These are phyloP conservation scores for Coemansia sp. DNA, from an alignment of 192 early-diverging fungal species.

Conservation along the genomic window DNA sequence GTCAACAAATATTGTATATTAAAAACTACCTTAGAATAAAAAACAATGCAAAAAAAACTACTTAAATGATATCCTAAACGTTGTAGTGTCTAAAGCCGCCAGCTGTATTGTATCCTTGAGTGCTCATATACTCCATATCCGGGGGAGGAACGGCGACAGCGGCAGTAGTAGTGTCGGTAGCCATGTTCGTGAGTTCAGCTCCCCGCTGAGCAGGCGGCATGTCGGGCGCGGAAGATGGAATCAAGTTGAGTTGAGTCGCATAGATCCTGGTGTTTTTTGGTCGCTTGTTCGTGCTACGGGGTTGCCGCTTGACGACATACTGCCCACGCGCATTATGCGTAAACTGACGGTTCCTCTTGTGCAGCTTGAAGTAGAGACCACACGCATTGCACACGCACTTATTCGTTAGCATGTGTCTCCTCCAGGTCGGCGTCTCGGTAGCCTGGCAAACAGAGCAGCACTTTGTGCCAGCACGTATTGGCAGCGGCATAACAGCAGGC, in stretches of 20 bases:
- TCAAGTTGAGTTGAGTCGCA: neutral
- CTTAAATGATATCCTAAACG: neutral
- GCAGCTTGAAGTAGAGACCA: slow-evolving; percentile 28
- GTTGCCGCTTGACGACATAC: slow-evolving; percentile 23
- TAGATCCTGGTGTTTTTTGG: neutral
- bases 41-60: too few species aligned
- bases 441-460: neutral
- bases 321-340: slow-evolving; percentile 5
- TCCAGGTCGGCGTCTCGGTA: slow-evolving; percentile 27
- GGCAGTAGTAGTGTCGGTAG: neutral
- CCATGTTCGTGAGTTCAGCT: neutral
- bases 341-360: slow-evolving; percentile 15
- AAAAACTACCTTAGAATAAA: neutral
- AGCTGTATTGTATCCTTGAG: neutral
- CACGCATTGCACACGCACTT: slow-evolving; percentile 33
- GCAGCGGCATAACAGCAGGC: neutral
- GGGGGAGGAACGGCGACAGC: too few species aligned
- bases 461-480: neutral
- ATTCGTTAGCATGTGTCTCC: slow-evolving; percentile 5
- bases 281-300: slow-evolving; percentile 5
- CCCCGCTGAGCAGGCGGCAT: too few species aligned
- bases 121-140: neutral
- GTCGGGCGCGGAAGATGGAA: neutral
- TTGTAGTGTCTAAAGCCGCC: neutral
- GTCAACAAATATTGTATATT: neutral